Evolutionary conservation across 441 rosid species (phyloP).

Genomic region (Heliophila coronopifolia): DNA sequence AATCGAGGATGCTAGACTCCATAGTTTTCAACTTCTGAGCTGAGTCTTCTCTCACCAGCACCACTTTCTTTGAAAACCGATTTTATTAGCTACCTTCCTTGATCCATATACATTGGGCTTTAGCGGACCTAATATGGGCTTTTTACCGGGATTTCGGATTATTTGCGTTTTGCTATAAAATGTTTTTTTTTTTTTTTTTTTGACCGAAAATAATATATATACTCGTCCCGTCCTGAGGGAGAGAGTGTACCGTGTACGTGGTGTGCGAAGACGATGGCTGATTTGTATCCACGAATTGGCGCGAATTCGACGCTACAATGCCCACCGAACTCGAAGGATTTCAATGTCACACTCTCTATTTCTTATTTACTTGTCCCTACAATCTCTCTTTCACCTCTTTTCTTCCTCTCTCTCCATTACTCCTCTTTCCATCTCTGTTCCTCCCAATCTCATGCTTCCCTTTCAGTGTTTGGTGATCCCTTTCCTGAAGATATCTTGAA

Average conservation of each 20-base stretch:
- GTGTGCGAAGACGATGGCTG: slow-evolving; percentile 20
- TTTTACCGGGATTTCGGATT: too few species aligned
- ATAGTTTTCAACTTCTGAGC: too few species aligned
- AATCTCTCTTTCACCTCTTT: slow-evolving; percentile 16
- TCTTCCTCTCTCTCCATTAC: not conserved
- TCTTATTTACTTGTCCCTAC: slow-evolving; percentile 18
- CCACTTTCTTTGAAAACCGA: too few species aligned
- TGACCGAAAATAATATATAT: not conserved
- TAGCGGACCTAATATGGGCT: too few species aligned
- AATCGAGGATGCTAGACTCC: slow-evolving; percentile 82
- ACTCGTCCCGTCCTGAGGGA: not conserved
- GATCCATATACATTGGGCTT: too few species aligned
- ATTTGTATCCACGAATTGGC: slow-evolving; percentile 74
- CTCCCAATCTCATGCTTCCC: slow-evolving; percentile 14
- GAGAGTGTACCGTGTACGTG: slow-evolving; percentile 23
- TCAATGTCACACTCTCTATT: slow-evolving; percentile 38
- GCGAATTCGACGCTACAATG: slow-evolving; percentile 55
- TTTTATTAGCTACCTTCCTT: too few species aligned
- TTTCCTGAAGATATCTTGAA: too few species aligned
- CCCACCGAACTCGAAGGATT: slow-evolving; percentile 48
- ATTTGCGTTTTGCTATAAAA: too few species aligned
- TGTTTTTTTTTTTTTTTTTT: too few species aligned
- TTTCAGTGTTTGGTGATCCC: slow-evolving; percentile 20
- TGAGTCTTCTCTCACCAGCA: too few species aligned
- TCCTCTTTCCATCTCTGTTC: not conserved